These are phyloP conservation scores for Ampelocalamus luodianensis DNA, from an alignment of 176 grass and related monocot genomes.

Conservation along the genomic window DNA sequence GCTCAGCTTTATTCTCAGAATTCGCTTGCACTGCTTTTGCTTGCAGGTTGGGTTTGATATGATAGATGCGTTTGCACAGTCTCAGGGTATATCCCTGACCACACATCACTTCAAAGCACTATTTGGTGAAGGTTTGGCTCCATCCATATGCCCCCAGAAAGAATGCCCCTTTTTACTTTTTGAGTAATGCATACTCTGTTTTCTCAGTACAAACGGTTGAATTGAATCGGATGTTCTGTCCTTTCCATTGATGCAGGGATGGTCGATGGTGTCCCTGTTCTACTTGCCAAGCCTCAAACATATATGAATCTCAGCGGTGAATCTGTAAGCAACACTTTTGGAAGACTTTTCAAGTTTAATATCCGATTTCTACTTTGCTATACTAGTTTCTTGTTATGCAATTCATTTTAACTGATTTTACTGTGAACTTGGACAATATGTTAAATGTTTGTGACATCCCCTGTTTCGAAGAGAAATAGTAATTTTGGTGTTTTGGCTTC, in stretches of 20 bases:
- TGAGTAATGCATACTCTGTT: neutral
- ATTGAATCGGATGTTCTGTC: constrained; percentile 14
- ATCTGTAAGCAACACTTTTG: constrained; percentile 66
- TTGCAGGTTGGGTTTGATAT: constrained; percentile 91
- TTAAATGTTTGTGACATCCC: neutral
- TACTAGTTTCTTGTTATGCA: neutral
- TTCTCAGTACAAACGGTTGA: neutral
- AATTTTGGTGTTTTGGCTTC: neutral
- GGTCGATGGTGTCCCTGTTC: constrained; percentile 66
- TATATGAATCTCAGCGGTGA: constrained; percentile 96
- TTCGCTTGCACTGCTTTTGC: neutral
- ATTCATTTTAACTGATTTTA: constrained; percentile 33
- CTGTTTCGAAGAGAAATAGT: neutral
- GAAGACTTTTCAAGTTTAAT: constrained; percentile 6
- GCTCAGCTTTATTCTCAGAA: neutral
- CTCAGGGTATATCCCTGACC: constrained; percentile 65
- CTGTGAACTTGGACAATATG: neutral
- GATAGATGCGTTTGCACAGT: constrained; percentile 85
- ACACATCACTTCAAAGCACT: constrained; percentile 81
- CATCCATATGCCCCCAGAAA: neutral
- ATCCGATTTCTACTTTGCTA: neutral
- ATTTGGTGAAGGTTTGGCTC: constrained; percentile 71
- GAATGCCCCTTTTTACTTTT: neutral
- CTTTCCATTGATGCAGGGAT: constrained; percentile 60
- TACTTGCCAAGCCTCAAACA: constrained; percentile 86